phyloP scores from a whole-genome alignment of 257 asterid genomes.

The Solanum virginianum region DNA sequence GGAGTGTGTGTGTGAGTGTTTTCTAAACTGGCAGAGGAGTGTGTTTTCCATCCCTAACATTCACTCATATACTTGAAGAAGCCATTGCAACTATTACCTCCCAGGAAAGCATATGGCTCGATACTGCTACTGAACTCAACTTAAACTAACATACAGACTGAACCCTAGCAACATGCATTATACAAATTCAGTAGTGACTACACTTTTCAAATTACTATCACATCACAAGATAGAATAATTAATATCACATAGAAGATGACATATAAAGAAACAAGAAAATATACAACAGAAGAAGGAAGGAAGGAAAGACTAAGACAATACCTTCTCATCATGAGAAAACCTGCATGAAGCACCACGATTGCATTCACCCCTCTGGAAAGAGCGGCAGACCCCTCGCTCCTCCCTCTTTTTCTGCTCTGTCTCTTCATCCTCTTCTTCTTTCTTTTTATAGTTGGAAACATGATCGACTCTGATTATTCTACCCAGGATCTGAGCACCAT shows the following conservation, averaged over 20 bases:
- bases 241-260: background rate
- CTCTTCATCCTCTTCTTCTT: constrained; percentile 96
- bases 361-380: constrained; percentile 86
- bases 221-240: background rate
- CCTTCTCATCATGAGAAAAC: constrained; percentile 90
- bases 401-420: constrained; percentile 74
- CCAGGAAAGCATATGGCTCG: background rate
- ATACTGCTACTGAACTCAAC: background rate
- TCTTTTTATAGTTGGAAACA: constrained; percentile 60
- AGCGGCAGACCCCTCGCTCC: constrained; percentile 91
- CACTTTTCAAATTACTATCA: background rate
- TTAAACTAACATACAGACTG: background rate
- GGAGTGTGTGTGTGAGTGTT: background rate
- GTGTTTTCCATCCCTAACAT: background rate
- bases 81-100: background rate
- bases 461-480: constrained; percentile 82
- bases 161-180: background rate
- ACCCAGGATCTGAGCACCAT: constrained; percentile 81
- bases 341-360: constrained; percentile 79
- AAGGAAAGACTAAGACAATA: constrained; percentile 5
- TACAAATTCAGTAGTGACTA: background rate
- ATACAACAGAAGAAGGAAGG: background rate
- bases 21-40: background rate
- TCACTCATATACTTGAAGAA: background rate
- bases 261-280: background rate